Base-by-base conservation (phyloP, 1,139 yeast genomes). In the Suhomyces bribrorum region DNA sequence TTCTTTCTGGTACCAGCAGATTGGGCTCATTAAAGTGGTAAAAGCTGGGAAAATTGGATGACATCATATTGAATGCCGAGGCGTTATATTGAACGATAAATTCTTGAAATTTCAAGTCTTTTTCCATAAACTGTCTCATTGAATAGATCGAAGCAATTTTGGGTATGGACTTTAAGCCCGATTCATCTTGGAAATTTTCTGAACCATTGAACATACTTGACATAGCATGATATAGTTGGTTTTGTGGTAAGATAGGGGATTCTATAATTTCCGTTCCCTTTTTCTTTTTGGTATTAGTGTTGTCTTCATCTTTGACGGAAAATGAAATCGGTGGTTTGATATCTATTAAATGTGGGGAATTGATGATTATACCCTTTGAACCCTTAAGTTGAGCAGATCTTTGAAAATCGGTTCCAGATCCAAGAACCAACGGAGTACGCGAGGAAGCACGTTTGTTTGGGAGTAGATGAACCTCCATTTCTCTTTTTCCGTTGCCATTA, bases 41-140 rank as follows among this genome's bases (percentile, higher is more conserved):
- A 18, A 42, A 39, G n/a, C 39, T 40, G 17, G 49, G 44, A 15
- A 27, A 30, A 26, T 32, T 39, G 3, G 34, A 31, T 3, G 49
- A 31, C 25, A 42, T 34, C 26, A 46, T 47, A 32, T 51, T 52
- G 38, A 62, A 59, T 7, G 30, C 25, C 4, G 36, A 30, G 5
- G 42, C 39, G 34, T 61, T 53, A n/a, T 50, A 47, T 31, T 50
- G 57, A 14, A 63, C 50, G 7, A 67, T 45, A 40, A 52, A 64
- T 34, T 64, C 69, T 45, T 66, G 71, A 37, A 73, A 70, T 39
- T 63, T 66, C 25, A 63, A 51, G 41, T 78, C 78, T 41, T 75
- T 74, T 34, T 77, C 81, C 60, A 71, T 68, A 51, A 74, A 78
- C 44, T 79, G 81, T 36, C 72, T 59, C 41, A 80, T 57, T 12